These are phyloP conservation scores for Arabidopsis hybrid DNA, from an alignment of 441 rosid species.

Conservation along the genomic window DNA sequence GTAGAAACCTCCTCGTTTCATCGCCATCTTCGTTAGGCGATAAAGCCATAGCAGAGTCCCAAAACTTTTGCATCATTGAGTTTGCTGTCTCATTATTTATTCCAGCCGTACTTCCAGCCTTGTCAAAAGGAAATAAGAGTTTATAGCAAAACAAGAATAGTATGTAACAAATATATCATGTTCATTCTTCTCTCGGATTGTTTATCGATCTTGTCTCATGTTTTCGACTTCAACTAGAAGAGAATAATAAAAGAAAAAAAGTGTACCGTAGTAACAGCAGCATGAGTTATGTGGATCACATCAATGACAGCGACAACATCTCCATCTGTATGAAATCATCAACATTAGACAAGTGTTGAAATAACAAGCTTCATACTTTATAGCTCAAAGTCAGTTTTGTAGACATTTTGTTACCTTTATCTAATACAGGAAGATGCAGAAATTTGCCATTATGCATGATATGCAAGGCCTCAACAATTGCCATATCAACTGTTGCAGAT, in stretches of 20 bases:
- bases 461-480: constrained; percentile 92
- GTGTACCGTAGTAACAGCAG: constrained; percentile 87
- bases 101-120: constrained; percentile 85
- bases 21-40: constrained; percentile 76
- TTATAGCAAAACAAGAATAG: constrained; percentile 26
- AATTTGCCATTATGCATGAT: constrained; percentile 94
- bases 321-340: constrained; percentile 67
- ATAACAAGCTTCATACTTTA: constrained; percentile 11
- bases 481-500: constrained; percentile 85
- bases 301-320: constrained; percentile 80
- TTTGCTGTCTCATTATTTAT: constrained; percentile 73
- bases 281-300: constrained; percentile 88
- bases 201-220: constrained; percentile 14
- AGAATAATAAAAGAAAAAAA: not conserved
- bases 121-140: constrained; percentile 21
- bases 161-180: not conserved
- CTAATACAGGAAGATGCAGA: constrained; percentile 93
- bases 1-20: constrained; percentile 68
- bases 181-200: not conserved
- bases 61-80: constrained; percentile 95
- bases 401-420: constrained; percentile 61
- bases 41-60: constrained; percentile 95
- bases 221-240: not conserved
- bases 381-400: constrained; percentile 14
- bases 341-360: constrained; percentile 34